These are phyloP conservation scores for Sugiyamaella neomexicana DNA, from an alignment of 1,139 yeast genomes.

Conservation along the genomic window DNA sequence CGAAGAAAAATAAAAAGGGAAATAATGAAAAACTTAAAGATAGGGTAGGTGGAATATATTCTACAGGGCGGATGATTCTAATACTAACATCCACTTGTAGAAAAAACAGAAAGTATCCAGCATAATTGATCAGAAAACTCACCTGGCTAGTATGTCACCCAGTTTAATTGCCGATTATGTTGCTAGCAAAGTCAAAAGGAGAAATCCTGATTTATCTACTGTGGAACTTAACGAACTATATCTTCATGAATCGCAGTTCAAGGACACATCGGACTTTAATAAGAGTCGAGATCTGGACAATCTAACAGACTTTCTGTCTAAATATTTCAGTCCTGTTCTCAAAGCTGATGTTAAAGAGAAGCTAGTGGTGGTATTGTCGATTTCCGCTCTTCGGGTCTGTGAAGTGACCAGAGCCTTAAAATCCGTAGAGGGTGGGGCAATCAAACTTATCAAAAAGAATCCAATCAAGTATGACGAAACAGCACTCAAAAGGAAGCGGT, in stretches of 20 bases:
- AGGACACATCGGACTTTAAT: constrained; percentile 52
- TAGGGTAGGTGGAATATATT: constrained; percentile 21
- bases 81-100: constrained; percentile 44
- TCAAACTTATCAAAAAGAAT: constrained; percentile 68
- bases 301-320: constrained; percentile 46
- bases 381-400: constrained; percentile 74
- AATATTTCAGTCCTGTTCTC: constrained; percentile 21
- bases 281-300: constrained; percentile 52
- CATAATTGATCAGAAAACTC: constrained; percentile 53
- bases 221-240: constrained; percentile 63
- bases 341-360: constrained; percentile 33
- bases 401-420: constrained; percentile 57
- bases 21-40: constrained; percentile 26
- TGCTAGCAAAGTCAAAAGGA: constrained; percentile 52
- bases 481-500: constrained; percentile 48
- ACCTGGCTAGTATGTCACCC: constrained; percentile 52
- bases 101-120: constrained; percentile 61
- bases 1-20: constrained; percentile 26
- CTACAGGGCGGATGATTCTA: no score
- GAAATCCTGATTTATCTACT: constrained; percentile 57
- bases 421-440: constrained; percentile 45
- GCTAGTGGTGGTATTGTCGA: constrained; percentile 55
- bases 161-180: constrained; percentile 62
- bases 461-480: constrained; percentile 59
- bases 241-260: constrained; percentile 50